Evolutionary conservation across 2,329 filamentous ascomycete genomes (phyloP).

Genomic region (Allantophomopsis cytisporea): DNA sequence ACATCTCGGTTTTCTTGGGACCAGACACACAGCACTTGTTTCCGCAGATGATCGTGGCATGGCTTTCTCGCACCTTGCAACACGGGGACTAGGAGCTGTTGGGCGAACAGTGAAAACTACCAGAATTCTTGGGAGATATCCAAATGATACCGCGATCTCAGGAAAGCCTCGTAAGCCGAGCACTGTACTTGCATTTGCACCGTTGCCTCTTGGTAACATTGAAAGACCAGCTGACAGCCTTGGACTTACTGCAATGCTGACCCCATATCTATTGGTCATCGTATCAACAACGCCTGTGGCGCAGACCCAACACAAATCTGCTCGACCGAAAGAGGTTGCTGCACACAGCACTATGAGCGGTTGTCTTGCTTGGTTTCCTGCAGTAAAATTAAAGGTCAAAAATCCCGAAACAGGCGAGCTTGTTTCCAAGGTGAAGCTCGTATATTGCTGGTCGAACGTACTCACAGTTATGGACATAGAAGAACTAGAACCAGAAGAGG

Average conservation of each 20-base stretch:
- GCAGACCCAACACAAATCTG: conserved; percentile 90
- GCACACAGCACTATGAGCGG: conserved; percentile 88
- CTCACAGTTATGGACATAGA: conserved; percentile 84
- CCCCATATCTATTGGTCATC: conserved; percentile 88
- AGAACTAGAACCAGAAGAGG: conserved; percentile 52
- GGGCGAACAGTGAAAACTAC: conserved; percentile 80
- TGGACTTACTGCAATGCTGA: conserved; percentile 88
- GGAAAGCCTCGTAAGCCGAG: conserved; percentile 75
- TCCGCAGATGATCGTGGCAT: conserved; percentile 92
- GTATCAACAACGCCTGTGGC: conserved; percentile 94
- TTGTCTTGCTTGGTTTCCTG: conserved; percentile 93
- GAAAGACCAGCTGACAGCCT: conserved; percentile 78
- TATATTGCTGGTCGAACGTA: conserved; percentile 98
- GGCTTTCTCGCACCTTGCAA: conserved; percentile 96
- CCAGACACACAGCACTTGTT: conserved; percentile 82
- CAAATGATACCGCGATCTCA: conserved; percentile 44
- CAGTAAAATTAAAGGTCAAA: conserved; percentile 75
- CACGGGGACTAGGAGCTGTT: conserved; percentile 75
- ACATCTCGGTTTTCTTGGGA: conserved; percentile 90
- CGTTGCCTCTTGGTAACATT: conserved; percentile 85
- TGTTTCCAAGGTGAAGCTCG: conserved; percentile 72
- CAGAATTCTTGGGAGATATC: conserved; percentile 83
- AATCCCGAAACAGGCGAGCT: conserved; percentile 53
- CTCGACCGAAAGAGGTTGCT: conserved; percentile 78
- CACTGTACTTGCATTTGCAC: conserved; percentile 83